phyloP scores from a whole-genome alignment of 2,329 filamentous ascomycete genomes.

The Penicillium sp. region DNA sequence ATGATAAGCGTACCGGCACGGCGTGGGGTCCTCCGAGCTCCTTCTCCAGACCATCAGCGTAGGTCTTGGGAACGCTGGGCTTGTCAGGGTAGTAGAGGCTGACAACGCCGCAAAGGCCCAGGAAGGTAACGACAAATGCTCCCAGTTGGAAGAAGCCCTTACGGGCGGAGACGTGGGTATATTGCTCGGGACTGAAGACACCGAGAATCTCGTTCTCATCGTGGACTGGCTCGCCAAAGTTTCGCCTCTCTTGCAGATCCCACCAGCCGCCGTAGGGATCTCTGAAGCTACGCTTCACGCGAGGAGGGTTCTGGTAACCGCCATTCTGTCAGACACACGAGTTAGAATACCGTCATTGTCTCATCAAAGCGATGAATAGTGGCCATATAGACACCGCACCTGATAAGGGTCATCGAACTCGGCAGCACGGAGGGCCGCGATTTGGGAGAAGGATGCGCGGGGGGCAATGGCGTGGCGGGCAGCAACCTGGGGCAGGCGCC shows the following conservation, averaged over 20 bases:
- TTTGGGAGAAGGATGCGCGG: constrained; percentile 42
- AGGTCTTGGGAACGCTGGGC: constrained; percentile 63
- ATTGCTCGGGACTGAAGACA: constrained; percentile 82
- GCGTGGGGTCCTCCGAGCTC: constrained; percentile 69
- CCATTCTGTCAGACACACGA: constrained; percentile 36
- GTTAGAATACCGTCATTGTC: constrained; percentile 18
- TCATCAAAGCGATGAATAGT: neutral
- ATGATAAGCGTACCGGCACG: constrained; percentile 53
- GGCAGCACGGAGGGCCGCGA: constrained; percentile 36
- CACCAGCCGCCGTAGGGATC: constrained; percentile 93
- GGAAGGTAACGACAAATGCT: constrained; percentile 58
- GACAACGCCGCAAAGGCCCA: constrained; percentile 63
- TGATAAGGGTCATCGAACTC: constrained; percentile 42
- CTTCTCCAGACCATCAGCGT: constrained; percentile 62
- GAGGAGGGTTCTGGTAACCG: constrained; percentile 47
- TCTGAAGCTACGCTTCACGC: constrained; percentile 81
- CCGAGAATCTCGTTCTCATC: constrained; percentile 93
- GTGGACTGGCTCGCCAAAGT: constrained; percentile 93
- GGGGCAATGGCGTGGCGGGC: constrained; percentile 34
- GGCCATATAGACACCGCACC: constrained; percentile 28
- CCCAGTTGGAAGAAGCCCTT: constrained; percentile 66
- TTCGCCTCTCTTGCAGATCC: constrained; percentile 94
- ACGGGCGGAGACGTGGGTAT: constrained; percentile 72
- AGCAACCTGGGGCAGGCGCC: constrained; percentile 40
- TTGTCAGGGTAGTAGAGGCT: constrained; percentile 67